Percentiles rank a stretch among this genome's conserved stretches.
These are phyloP conservation scores for Cucumis cinereus DNA, from an alignment of 306 rosid genomes.

Conservation along the genomic window DNA sequence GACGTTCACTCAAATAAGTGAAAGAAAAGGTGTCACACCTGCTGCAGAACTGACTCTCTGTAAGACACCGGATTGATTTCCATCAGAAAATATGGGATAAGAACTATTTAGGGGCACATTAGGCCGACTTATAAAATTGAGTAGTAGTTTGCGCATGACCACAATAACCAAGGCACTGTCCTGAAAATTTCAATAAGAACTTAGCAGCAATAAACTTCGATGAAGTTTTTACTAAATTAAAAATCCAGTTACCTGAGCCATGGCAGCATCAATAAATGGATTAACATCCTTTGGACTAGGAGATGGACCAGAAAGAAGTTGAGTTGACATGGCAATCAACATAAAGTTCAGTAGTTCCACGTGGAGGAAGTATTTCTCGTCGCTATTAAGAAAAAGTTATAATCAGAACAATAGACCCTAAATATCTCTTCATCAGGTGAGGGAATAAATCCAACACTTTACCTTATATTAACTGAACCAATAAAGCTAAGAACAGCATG, in stretches of 20 bases:
- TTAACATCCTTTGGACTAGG: slow-evolving; percentile 72
- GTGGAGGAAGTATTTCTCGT: slow-evolving; percentile 59
- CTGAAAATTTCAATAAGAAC: slow-evolving; percentile 36
- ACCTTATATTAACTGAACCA: slow-evolving; percentile 80
- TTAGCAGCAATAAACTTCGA: slow-evolving; percentile 16
- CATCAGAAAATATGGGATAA: slow-evolving; percentile 66
- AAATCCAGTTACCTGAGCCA: slow-evolving; percentile 66
- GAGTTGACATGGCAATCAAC: slow-evolving; percentile 90
- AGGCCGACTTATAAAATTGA: slow-evolving; percentile 51
- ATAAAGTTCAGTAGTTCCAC: slow-evolving; percentile 89
- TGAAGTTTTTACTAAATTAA: neutral
- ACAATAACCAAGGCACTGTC: slow-evolving; percentile 57
- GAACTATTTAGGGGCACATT: slow-evolving; percentile 36
- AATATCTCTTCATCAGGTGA: slow-evolving; percentile 17
- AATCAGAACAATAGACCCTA: slow-evolving; percentile 24
- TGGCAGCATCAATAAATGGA: slow-evolving; percentile 87
- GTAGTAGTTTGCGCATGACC: slow-evolving; percentile 60
- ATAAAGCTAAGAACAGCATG: slow-evolving; percentile 61
- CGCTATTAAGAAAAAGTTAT: slow-evolving; percentile 20
- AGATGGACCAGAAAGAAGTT: slow-evolving; percentile 94
- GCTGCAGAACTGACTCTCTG: slow-evolving; percentile 97
- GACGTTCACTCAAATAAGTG: neutral
- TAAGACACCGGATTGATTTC: slow-evolving; percentile 74
- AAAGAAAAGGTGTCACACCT: slow-evolving; percentile 30
- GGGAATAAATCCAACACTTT: slow-evolving; percentile 19